These are phyloP conservation scores for Alloteropsis semialata DNA, from an alignment of 176 grass and related monocot species.

Conservation along the genomic window DNA sequence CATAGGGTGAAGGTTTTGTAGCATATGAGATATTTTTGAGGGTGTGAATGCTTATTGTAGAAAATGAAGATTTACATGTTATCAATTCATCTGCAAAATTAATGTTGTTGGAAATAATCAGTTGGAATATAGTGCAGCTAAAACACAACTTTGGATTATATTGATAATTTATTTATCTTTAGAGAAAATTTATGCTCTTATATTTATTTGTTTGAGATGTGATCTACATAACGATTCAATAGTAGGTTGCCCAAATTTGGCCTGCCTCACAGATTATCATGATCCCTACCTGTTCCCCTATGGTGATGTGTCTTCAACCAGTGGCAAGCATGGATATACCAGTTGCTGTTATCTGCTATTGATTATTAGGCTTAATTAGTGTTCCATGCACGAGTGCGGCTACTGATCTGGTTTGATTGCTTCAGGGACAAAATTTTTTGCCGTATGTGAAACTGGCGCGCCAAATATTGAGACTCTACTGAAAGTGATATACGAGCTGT, in stretches of 20 bases:
- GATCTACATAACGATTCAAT: not conserved
- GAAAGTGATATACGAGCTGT: conserved; percentile 78
- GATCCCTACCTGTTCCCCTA: not conserved
- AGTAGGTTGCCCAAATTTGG: not conserved
- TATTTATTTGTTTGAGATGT: not conserved
- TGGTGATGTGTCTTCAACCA: not conserved
- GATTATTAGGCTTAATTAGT: not conserved
- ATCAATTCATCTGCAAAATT: not conserved
- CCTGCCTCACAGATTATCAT: not conserved
- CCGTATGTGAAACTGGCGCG: conserved; percentile 67
- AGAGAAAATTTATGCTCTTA: not conserved
- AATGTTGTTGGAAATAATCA: not conserved
- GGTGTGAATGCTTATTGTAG: not conserved
- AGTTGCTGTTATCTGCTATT: not conserved
- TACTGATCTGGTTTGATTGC: conserved; percentile 2
- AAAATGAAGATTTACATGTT: not conserved
- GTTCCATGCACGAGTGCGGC: not conserved
- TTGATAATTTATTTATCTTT: not conserved
- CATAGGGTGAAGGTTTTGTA: not conserved
- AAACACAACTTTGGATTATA: not conserved
- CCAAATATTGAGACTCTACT: conserved; percentile 72
- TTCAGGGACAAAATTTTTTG: conserved; percentile 94
- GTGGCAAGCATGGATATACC: not conserved
- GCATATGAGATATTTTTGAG: not conserved
- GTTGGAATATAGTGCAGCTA: not conserved